These are phyloP conservation scores for Microstroma glucosiphilum DNA, from an alignment of 1,284 basidiomycete species.

Conservation along the genomic window DNA sequence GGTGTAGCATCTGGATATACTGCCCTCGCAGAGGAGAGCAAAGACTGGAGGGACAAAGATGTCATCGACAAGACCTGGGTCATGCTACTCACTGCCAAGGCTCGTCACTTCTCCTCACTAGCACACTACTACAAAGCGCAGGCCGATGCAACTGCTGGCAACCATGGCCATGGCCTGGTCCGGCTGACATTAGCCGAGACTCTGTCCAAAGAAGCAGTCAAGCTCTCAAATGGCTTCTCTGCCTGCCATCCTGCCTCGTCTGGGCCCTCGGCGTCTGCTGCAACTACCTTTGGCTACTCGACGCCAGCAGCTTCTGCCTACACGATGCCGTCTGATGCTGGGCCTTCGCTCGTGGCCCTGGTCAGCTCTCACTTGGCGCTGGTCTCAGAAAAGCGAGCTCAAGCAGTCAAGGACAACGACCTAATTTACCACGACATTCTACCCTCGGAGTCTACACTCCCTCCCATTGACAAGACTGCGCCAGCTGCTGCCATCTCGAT, in stretches of 20 bases:
- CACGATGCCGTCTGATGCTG: slow-evolving; percentile 82
- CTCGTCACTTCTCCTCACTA: slow-evolving; percentile 79
- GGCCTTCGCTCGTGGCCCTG: slow-evolving; percentile 69
- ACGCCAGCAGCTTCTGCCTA: slow-evolving; percentile 51
- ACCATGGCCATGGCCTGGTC: slow-evolving; percentile 79
- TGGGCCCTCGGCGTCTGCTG: slow-evolving; percentile 1
- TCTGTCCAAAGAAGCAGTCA: slow-evolving; percentile 75
- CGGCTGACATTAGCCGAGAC: slow-evolving; percentile 73
- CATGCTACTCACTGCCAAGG: slow-evolving; percentile 77
- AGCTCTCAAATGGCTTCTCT: slow-evolving; percentile 65
- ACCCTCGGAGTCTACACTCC: slow-evolving; percentile 71
- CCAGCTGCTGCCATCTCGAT: slow-evolving; percentile 78
- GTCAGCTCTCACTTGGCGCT: slow-evolving; percentile 75
- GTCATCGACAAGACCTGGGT: slow-evolving; percentile 96
- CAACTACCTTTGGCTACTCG: not conserved
- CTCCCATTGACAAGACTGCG: slow-evolving; percentile 69
- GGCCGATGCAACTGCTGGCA: slow-evolving; percentile 68
- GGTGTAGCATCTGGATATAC: slow-evolving; percentile 77
- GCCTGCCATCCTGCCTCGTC: slow-evolving; percentile 43
- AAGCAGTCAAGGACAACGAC: slow-evolving; percentile 85
- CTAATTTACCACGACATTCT: slow-evolving; percentile 95
- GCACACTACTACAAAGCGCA: slow-evolving; percentile 79
- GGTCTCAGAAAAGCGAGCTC: slow-evolving; percentile 67
- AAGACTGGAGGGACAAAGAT: slow-evolving; percentile 90
- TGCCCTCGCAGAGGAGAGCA: slow-evolving; percentile 74